Conservation (phyloP, 345 rosid genomes). For the Lumnitzera littorea region DNA sequence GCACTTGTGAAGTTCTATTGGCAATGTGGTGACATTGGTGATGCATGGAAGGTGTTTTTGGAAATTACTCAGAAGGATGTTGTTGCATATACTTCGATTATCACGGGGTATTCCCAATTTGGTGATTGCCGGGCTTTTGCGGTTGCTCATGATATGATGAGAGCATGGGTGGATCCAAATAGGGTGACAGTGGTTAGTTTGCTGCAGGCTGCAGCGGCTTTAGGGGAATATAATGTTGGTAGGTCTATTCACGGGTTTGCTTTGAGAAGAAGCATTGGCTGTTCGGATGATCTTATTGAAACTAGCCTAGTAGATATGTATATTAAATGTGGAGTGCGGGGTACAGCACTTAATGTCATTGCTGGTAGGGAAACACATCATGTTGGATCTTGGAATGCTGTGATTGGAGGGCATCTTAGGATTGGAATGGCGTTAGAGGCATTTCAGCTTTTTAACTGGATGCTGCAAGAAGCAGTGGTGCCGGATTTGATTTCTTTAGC, state of each 20-base stretch:
- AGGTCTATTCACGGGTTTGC: slow-evolving; percentile 28
- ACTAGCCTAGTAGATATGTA: slow-evolving; percentile 33
- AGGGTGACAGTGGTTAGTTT: slow-evolving; percentile 28
- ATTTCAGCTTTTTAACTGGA: background rate
- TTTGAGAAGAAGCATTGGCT: slow-evolving; percentile 25
- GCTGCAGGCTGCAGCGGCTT: slow-evolving; percentile 21
- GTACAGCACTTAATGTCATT: slow-evolving; percentile 7
- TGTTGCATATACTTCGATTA: slow-evolving; percentile 24
- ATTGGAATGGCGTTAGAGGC: slow-evolving; percentile 21
- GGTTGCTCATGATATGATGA: slow-evolving; percentile 18
- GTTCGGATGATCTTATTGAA: slow-evolving; percentile 25
- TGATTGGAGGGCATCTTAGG: slow-evolving; percentile 22
- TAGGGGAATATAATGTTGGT: slow-evolving; percentile 13
- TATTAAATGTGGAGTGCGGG: slow-evolving; percentile 18
- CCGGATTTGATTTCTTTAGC: slow-evolving; percentile 22
- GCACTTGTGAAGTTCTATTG: slow-evolving; percentile 18
- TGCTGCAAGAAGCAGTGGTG: slow-evolving; percentile 15
- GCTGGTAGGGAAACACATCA: slow-evolving; percentile 12
- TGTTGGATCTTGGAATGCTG: slow-evolving; percentile 28
- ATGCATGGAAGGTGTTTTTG: slow-evolving; percentile 26
- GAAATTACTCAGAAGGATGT: slow-evolving; percentile 23
- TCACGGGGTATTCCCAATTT: slow-evolving; percentile 14
- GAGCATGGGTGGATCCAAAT: slow-evolving; percentile 18
- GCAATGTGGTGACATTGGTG: slow-evolving; percentile 9
- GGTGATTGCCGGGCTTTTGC: slow-evolving; percentile 18